A percentile compares a stretch with the other conserved stretches of the same genome.
These are phyloP conservation scores for Eremochloa ophiuroides DNA, from an alignment of 176 grass and related monocot species.

Conservation along the genomic window DNA sequence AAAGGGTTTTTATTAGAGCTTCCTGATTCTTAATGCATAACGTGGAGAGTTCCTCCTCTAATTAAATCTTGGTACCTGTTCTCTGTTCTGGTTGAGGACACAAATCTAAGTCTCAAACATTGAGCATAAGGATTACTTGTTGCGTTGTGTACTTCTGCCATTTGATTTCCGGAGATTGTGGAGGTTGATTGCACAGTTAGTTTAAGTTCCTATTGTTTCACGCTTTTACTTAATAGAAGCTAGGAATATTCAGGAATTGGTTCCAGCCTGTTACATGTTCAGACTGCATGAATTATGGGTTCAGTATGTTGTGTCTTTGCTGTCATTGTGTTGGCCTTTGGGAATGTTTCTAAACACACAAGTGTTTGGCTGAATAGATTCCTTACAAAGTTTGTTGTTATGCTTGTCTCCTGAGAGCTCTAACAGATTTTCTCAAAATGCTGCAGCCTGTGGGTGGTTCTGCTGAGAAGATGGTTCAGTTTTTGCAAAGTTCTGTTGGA, in stretches of 20 bases:
- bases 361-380: neutral
- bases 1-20: neutral
- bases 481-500: constrained; percentile 51
- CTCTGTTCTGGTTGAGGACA: neutral
- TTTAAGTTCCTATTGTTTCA: neutral
- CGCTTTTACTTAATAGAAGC: neutral
- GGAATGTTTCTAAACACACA: neutral
- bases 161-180: neutral
- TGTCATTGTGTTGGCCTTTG: neutral
- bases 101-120: neutral
- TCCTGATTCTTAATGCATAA: neutral
- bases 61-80: neutral
- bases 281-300: neutral
- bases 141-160: neutral
- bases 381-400: neutral
- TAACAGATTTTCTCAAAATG: neutral
- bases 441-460: constrained; percentile 53
- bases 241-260: neutral
- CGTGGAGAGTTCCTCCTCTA: neutral
- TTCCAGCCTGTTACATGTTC: neutral
- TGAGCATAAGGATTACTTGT: neutral
- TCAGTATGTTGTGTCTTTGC: neutral
- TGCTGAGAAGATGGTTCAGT: constrained; percentile 56
- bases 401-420: neutral
- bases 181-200: neutral